phyloP scores from a whole-genome alignment of 2,329 filamentous ascomycete species.

The Plenodomus lindquistii region DNA sequence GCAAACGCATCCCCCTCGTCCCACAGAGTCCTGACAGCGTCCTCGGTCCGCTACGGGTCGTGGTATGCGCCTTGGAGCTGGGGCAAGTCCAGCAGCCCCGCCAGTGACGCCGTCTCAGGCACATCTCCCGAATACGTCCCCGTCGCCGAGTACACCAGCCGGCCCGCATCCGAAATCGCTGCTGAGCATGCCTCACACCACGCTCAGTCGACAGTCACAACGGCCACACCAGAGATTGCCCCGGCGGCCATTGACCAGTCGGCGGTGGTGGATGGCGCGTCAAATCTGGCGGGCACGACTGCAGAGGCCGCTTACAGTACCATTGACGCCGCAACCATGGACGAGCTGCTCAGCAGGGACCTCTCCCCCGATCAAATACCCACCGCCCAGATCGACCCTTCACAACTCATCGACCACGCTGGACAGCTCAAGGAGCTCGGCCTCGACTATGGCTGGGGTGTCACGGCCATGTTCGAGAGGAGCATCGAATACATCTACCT shows the following conservation, averaged over 20 bases:
- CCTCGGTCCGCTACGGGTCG: conserved; percentile 34
- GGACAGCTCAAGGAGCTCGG: conserved; percentile 84
- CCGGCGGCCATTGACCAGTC: conserved; percentile 43
- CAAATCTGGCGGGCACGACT: conserved; percentile 9
- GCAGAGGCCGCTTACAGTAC: conserved; percentile 9
- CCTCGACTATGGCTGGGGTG: conserved; percentile 84
- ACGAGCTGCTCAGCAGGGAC: conserved; percentile 23
- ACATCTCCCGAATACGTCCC: conserved; percentile 18
- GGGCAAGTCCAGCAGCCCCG: conserved; percentile 32
- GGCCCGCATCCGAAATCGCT: conserved; percentile 8
- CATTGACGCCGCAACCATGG: conserved; percentile 19
- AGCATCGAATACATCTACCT: conserved; percentile 82
- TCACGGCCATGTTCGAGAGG: conserved; percentile 74
- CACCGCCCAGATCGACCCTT: conserved; percentile 38
- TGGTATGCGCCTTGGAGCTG: conserved; percentile 44
- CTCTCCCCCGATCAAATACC: conserved; percentile 18
- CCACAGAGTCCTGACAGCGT: conserved; percentile 24
- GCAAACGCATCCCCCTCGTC: conserved; percentile 20
- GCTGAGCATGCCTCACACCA: conserved; percentile 1
- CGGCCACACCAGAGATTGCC: conserved; percentile 37
- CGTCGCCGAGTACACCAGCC: conserved; percentile 25
- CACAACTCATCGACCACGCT: conserved; percentile 71
- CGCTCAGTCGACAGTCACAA: conserved; percentile 30
- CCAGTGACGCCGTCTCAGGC: conserved; percentile 13
- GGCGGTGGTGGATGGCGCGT: conserved; percentile 29